Conservation (phyloP, 495 filamentous ascomycete species). For the Tuber calosporum region DNA sequence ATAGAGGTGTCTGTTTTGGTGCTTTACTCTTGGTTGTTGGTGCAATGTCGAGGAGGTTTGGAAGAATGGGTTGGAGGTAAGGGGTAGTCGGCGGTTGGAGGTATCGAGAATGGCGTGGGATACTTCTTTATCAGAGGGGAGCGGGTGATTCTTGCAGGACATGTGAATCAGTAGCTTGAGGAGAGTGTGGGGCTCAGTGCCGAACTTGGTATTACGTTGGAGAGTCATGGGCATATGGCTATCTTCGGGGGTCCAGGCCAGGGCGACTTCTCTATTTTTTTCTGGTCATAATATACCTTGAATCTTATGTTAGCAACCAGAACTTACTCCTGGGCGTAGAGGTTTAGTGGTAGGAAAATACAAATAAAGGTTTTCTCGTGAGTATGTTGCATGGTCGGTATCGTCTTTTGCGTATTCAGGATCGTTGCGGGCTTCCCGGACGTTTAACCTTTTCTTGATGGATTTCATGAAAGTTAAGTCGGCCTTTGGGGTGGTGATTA, state of each 20-base stretch:
- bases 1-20: slow-evolving; percentile 44
- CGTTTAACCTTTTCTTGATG: slow-evolving; percentile 45
- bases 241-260: slow-evolving; percentile 2
- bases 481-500: slow-evolving; percentile 40
- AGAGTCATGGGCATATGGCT: slow-evolving; percentile 7
- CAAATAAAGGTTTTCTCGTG: slow-evolving; percentile 48
- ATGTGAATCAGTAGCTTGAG: slow-evolving; percentile 38
- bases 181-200: slow-evolving; percentile 18
- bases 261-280: slow-evolving; percentile 25
- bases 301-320: slow-evolving; percentile 11
- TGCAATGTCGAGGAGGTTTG: slow-evolving; percentile 48
- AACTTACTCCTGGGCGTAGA: neutral
- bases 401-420: slow-evolving; percentile 45
- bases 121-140: slow-evolving; percentile 52
- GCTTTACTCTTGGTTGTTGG: slow-evolving; percentile 47
- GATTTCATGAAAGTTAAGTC: slow-evolving; percentile 49
- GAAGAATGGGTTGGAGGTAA: slow-evolving; percentile 45
- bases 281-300: slow-evolving; percentile 42
- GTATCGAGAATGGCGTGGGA: slow-evolving; percentile 45
- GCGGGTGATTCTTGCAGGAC: slow-evolving; percentile 43
- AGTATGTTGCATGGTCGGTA: slow-evolving; percentile 43
- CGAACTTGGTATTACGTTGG: slow-evolving; percentile 15
- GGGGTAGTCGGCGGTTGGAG: slow-evolving; percentile 36
- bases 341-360: slow-evolving; percentile 29
- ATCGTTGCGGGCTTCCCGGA: slow-evolving; percentile 47